A percentile compares a stretch with the other conserved stretches of the same genome.
These are phyloP conservation scores for Hypoxylon perforatum DNA, from an alignment of 495 filamentous ascomycete species.

Conservation along the genomic window DNA sequence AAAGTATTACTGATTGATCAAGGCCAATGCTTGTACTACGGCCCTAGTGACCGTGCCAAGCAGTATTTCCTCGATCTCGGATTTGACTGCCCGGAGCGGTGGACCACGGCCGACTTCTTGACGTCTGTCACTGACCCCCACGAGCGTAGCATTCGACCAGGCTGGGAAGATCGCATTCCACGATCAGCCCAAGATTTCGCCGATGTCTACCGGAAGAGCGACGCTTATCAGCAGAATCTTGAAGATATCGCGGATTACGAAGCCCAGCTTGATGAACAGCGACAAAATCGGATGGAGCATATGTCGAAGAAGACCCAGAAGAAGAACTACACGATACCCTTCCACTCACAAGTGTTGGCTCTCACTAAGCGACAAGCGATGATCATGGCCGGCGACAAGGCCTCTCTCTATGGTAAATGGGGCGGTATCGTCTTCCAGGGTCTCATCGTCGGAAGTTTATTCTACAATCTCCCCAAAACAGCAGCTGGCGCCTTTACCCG, in stretches of 20 bases:
- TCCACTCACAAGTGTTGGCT: constrained; percentile 73
- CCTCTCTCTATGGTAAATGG: constrained; percentile 68
- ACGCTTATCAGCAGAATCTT: constrained; percentile 58
- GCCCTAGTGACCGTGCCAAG: constrained; percentile 65
- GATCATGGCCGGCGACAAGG: constrained; percentile 60
- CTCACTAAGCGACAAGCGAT: constrained; percentile 74
- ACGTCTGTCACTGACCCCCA: constrained; percentile 76
- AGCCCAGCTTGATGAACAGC: constrained; percentile 42
- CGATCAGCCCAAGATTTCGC: constrained; percentile 78
- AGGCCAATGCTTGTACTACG: constrained; percentile 76
- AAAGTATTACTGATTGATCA: constrained; percentile 74
- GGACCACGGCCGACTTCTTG: constrained; percentile 76
- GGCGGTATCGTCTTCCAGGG: constrained; percentile 68
- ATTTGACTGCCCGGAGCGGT: constrained; percentile 63
- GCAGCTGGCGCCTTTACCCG: constrained; percentile 64
- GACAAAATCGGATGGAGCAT: constrained; percentile 61
- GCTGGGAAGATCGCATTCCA: constrained; percentile 72
- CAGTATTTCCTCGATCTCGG: constrained; percentile 72
- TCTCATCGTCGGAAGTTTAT: constrained; percentile 80
- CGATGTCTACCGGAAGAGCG: constrained; percentile 66
- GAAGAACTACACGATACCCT: constrained; percentile 75
- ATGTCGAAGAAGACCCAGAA: constrained; percentile 61
- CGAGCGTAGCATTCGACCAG: constrained; percentile 69
- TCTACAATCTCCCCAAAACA: constrained; percentile 75
- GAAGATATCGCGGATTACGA: constrained; percentile 62